Percentiles rank a stretch among this genome's conserved stretches.
phyloP scores from a whole-genome alignment of 352 stramenopile genomes.

The Peronosclerospora sorghi region DNA sequence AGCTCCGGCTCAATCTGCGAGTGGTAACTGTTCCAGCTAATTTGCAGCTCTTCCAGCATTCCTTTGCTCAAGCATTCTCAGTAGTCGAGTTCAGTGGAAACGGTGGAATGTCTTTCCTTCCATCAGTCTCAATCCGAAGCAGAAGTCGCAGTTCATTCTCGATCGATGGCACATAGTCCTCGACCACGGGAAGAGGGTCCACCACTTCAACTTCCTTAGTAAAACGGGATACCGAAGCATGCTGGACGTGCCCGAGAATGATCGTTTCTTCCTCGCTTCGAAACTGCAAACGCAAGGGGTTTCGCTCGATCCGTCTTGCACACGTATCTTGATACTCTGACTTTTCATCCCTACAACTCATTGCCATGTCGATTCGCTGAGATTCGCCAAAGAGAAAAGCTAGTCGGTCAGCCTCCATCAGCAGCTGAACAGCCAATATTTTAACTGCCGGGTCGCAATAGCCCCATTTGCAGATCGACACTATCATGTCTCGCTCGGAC shows the following conservation, averaged over 20 bases:
- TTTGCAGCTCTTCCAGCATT: conserved; percentile 31
- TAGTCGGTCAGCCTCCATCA: conserved; percentile 17
- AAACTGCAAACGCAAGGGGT: conserved; percentile 16
- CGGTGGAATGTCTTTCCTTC: neutral
- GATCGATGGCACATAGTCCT: conserved; percentile 9
- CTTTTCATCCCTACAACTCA: conserved; percentile 5
- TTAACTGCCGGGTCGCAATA: conserved; percentile 31
- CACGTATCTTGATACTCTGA: conserved; percentile 13
- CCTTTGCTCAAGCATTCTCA: conserved; percentile 19
- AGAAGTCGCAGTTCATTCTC: conserved; percentile 9
- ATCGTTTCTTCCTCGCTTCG: conserved; percentile 7
- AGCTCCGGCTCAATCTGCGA: conserved; percentile 6
- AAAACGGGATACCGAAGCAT: too few species aligned
- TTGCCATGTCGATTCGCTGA: neutral
- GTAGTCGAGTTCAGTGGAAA: conserved; percentile 16
- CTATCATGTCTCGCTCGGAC: conserved; percentile 14
- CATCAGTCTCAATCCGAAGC: conserved; percentile 1
- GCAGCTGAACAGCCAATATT: conserved; percentile 21
- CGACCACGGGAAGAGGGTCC: conserved; percentile 3
- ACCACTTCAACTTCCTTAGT: conserved; percentile 1
- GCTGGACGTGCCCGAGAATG: conserved; percentile 3
- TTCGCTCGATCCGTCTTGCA: conserved; percentile 4
- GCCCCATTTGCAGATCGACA: conserved; percentile 17
- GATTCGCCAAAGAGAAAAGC: conserved; percentile 21
- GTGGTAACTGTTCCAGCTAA: conserved; percentile 35